Base-by-base conservation (phyloP, 2,329 filamentous ascomycete genomes). In the Thelonectria rubi region DNA sequence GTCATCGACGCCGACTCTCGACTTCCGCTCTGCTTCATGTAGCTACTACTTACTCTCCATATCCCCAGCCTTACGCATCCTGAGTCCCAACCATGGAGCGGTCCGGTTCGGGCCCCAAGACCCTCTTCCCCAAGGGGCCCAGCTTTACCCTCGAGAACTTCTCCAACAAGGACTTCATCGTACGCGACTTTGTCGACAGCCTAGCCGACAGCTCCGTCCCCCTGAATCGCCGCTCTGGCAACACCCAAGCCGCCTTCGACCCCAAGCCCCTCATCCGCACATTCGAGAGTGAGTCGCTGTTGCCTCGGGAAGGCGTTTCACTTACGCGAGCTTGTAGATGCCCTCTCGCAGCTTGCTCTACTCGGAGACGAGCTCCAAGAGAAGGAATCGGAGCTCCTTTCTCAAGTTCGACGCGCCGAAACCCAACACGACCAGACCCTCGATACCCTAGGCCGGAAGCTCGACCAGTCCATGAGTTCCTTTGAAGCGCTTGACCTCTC, bases 191-290 rank as follows among this genome's bases (percentile, higher is more conserved):
- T 75, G 90, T 99, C 71, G 96, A 99, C 76, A 88, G 90, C 53
- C 88, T 99, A 60, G 95, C 94, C 52, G 94, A 98, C 65, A 91
- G 84, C 69, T 91, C 93, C 20, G 86, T 93, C 37, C 89, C 92
- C n/a, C 82, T 85, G 20, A 91, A 89, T 73, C 91, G 95, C 55
- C 90, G 92, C 62, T 97, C 94, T 14, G 88, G 86, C 8, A 84
- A 86, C 65, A 82, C 81, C 63, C 83, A 82, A 74, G 83, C 84
- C 64, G 79, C 84, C 5, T 99, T 99, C 79, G 95, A 99, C 73
- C 93, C 95, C 0, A 99, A 99, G 79, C 96, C 95, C 32, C 83
- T 99, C 70, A 99, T 99, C 72, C 89, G 95, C 62, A 94, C 93
- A 1, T 99, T 99, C 76, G 95, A 99, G 74, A 88, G 86, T 88